phyloP scores from a whole-genome alignment of 2,329 filamentous ascomycete genomes.

The Aureobasidium namibiae region DNA sequence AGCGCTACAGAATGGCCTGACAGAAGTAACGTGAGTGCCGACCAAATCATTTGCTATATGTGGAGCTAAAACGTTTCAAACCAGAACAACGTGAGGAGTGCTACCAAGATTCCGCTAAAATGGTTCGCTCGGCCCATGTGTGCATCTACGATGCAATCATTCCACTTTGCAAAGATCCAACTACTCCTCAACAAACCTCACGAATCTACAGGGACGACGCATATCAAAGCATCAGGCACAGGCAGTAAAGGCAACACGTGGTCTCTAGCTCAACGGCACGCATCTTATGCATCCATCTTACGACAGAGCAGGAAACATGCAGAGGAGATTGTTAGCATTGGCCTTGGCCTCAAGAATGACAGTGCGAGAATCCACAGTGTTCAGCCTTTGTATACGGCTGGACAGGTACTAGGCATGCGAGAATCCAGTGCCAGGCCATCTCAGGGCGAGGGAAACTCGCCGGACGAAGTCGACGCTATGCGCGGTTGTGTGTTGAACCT shows the following conservation, averaged over 20 bases:
- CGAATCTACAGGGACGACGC: constrained; percentile 37
- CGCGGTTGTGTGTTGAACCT: constrained; percentile 48
- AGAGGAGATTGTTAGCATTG: constrained; percentile 55
- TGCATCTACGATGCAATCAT: constrained; percentile 57
- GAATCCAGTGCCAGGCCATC: constrained; percentile 18
- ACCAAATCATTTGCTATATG: too few species aligned
- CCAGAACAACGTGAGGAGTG: constrained; percentile 14
- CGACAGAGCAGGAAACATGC: constrained; percentile 49
- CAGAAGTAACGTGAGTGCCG: neutral
- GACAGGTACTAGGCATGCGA: constrained; percentile 45
- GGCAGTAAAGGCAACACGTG: constrained; percentile 23
- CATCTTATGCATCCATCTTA: constrained; percentile 49
- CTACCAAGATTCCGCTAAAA: constrained; percentile 37
- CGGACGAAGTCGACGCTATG: constrained; percentile 33
- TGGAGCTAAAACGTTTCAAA: neutral
- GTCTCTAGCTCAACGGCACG: constrained; percentile 46
- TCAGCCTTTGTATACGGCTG: constrained; percentile 54
- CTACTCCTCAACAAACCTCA: constrained; percentile 53
- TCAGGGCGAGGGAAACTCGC: constrained; percentile 17
- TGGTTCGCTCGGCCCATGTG: constrained; percentile 59
- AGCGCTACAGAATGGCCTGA: constrained; percentile 32
- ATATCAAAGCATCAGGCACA: neutral
- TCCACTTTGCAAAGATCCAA: constrained; percentile 56
- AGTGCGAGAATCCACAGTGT: constrained; percentile 51
- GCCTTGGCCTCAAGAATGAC: constrained; percentile 47